These are phyloP conservation scores for Plantago coronopus DNA, from an alignment of 305 asterid species.

Conservation along the genomic window DNA sequence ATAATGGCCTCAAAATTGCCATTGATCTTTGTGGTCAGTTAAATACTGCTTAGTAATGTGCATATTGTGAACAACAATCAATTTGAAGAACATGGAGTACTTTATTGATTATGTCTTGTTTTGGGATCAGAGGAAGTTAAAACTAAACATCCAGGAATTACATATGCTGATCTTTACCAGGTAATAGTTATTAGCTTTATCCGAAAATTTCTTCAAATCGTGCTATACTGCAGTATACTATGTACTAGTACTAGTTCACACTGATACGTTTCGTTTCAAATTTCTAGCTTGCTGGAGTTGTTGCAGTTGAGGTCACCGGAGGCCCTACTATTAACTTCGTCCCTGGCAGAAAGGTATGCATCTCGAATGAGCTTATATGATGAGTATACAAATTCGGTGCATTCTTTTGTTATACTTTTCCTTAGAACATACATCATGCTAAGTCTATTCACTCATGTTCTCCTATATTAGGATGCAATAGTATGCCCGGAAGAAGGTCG, in stretches of 20 bases:
- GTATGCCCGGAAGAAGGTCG: conserved; percentile 81
- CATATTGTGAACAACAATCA: conserved; percentile 4
- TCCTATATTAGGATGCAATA: conserved; percentile 51
- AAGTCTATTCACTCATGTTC: not conserved
- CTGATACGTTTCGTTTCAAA: not conserved
- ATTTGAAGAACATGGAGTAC: not conserved
- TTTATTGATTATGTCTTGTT: conserved; percentile 14
- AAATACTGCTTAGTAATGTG: not conserved
- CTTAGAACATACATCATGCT: not conserved
- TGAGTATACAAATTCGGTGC: too few species aligned
- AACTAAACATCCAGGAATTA: conserved; percentile 57
- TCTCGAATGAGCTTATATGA: not conserved
- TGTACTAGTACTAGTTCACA: not conserved
- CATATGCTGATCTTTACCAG: conserved; percentile 93
- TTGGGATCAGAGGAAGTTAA: conserved; percentile 60
- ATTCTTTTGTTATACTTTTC: not conserved
- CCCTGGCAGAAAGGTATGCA: conserved; percentile 78
- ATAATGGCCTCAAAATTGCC: conserved; percentile 63
- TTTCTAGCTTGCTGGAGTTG: conserved; percentile 86
- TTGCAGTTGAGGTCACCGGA: conserved; percentile 89
- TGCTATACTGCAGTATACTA: too few species aligned
- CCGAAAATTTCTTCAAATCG: too few species aligned
- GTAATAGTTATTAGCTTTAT: conserved; percentile 25
- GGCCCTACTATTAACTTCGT: conserved; percentile 74
- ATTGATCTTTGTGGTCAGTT: conserved; percentile 70